Conservation (phyloP, 805 yeast genomes). For the Kregervanrija fluxuum region DNA sequence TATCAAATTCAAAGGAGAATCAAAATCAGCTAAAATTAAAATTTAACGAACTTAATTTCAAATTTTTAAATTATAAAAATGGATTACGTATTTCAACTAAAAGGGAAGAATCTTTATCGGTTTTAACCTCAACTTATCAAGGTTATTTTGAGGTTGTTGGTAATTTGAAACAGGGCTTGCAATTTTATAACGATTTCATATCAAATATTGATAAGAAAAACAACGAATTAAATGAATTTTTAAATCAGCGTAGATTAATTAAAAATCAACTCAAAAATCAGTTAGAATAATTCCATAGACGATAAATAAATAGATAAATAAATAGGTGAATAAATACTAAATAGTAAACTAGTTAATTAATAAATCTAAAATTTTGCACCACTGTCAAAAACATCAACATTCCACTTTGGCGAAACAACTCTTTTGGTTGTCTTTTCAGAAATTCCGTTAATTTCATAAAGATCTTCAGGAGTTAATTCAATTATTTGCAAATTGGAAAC, state of each 20-base stretch:
- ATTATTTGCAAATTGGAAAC: constrained; percentile 31
- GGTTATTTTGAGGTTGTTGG: constrained; percentile 48
- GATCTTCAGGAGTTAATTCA: constrained; percentile 29
- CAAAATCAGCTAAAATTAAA: constrained; percentile 28
- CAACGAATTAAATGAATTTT: not conserved
- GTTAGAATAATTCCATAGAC: too few relatives aligned
- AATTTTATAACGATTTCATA: constrained; percentile 58
- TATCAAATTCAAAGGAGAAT: constrained; percentile 32
- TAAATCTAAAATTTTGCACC: too few relatives aligned
- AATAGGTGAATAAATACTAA: too few relatives aligned
- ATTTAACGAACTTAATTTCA: constrained; percentile 31
- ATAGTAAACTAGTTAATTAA: too few relatives aligned
- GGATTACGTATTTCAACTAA: constrained; percentile 24
- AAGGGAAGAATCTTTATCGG: constrained; percentile 44
- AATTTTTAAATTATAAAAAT: constrained; percentile 29
- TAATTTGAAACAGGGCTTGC: constrained; percentile 60
- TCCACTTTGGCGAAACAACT: constrained; percentile 12
- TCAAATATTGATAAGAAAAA: constrained; percentile 2
- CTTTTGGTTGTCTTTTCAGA: constrained; percentile 7
- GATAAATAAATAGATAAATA: too few relatives aligned
- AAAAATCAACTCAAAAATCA: not conserved
- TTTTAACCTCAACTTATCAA: constrained; percentile 41
- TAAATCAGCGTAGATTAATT: not conserved
- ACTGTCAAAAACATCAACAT: not conserved
- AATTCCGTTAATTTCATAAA: constrained; percentile 12